Evolutionary conservation across 352 stramenopile genomes (phyloP).

Genomic region (Phytophthora idaei): DNA sequence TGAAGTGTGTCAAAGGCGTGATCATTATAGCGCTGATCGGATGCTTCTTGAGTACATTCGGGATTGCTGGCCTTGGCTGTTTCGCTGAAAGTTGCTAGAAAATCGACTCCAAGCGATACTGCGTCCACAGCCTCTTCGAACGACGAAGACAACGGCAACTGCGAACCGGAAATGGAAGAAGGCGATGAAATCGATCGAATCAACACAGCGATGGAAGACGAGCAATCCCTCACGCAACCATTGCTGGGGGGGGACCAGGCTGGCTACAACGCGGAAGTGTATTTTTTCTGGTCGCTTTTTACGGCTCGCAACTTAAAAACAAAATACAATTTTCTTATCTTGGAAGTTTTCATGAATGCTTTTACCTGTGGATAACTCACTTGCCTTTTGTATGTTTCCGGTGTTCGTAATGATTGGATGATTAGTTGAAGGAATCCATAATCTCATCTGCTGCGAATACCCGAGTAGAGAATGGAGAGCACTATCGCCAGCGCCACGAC

Average conservation of each 20-base stretch:
- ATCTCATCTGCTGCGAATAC: neutral
- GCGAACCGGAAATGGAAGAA: neutral
- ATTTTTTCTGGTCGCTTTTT: no score
- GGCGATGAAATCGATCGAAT: neutral
- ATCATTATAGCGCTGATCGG: neutral
- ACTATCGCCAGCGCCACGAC: constrained; percentile 1
- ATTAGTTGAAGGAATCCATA: neutral
- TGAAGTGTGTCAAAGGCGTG: neutral
- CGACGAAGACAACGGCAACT: neutral
- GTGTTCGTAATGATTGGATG: neutral
- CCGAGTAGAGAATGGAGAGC: constrained; percentile 10
- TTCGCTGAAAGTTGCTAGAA: neutral
- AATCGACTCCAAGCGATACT: neutral
- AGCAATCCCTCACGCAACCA: neutral
- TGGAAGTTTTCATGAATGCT: no score
- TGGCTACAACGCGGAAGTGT: neutral
- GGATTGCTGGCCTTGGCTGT: neutral
- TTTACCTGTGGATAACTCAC: no score
- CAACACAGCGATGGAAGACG: neutral
- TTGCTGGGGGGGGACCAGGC: neutral
- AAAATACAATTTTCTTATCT: no score
- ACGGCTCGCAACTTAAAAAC: no score
- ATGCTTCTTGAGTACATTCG: neutral
- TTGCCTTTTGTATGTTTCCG: neutral
- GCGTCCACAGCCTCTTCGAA: neutral